A percentile compares a stretch with the other conserved stretches of the same genome.
These are phyloP conservation scores for Miscanthus lutarioriparius DNA, from an alignment of 176 grass and related monocot genomes.

Conservation along the genomic window DNA sequence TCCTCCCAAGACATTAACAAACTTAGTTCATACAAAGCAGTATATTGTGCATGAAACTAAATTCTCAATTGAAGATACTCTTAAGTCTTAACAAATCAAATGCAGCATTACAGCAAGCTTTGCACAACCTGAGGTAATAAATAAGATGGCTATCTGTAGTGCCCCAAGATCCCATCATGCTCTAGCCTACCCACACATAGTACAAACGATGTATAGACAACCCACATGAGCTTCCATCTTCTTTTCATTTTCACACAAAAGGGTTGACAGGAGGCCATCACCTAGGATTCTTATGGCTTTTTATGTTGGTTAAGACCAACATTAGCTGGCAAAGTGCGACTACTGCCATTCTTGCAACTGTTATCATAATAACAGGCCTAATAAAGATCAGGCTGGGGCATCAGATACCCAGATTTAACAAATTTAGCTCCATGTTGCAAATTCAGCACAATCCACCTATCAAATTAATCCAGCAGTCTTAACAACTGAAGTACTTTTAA, in stretches of 20 bases:
- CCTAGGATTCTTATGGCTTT: neutral
- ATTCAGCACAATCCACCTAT: neutral
- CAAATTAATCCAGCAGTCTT: neutral
- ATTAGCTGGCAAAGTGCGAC: neutral
- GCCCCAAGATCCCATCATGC: neutral
- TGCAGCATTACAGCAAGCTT: neutral
- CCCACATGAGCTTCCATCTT: neutral
- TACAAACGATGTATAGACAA: neutral
- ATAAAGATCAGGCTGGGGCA: neutral
- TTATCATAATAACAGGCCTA: neutral
- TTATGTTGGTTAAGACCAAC: neutral
- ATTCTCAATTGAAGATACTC: neutral
- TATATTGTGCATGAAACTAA: neutral
- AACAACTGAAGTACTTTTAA: neutral
- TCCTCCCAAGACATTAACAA: neutral
- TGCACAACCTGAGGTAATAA: neutral
- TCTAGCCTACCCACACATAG: neutral
- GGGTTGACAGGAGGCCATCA: neutral
- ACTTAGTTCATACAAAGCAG: neutral
- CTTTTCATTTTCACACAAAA: neutral
- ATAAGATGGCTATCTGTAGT: neutral
- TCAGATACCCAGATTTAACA: conserved; percentile 2
- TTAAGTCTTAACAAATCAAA: conserved; percentile 5
- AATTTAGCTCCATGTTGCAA: neutral
- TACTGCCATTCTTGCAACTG: neutral